Percentiles rank a stretch among this genome's conserved stretches.
These are phyloP conservation scores for Vinca minor DNA, from an alignment of 257 asterid species.

Conservation along the genomic window DNA sequence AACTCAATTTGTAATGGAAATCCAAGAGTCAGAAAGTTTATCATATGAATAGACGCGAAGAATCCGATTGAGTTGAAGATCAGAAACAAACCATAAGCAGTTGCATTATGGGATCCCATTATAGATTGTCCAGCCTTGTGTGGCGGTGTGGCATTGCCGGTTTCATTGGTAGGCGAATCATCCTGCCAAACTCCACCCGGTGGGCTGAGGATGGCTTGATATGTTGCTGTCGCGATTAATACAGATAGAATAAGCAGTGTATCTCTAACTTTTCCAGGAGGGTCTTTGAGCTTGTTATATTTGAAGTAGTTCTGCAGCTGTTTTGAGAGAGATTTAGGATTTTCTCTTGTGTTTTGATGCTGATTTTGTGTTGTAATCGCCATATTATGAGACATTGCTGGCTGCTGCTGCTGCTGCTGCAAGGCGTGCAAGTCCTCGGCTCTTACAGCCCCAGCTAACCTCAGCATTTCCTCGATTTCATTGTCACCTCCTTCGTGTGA, in stretches of 20 bases:
- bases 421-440: constrained; percentile 5
- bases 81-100: constrained; percentile 25
- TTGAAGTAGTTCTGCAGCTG: constrained; percentile 24
- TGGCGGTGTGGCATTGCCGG: neutral
- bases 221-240: constrained; percentile 40
- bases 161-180: constrained; percentile 7
- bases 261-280: constrained; percentile 32
- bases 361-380: constrained; percentile 10
- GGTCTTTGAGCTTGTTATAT: constrained; percentile 21
- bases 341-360: neutral
- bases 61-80: constrained; percentile 42
- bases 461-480: constrained; percentile 39
- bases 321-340: neutral
- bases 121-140: constrained; percentile 1
- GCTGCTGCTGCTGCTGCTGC: no score
- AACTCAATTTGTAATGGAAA: constrained; percentile 26
- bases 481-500: constrained; percentile 29
- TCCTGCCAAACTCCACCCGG: constrained; percentile 57
- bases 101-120: constrained; percentile 3
- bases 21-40: constrained; percentile 12
- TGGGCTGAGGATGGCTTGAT: constrained; percentile 39
- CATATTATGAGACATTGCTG: neutral
- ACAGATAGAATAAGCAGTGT: constrained; percentile 35
- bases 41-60: constrained; percentile 33
- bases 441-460: constrained; percentile 22